Evolutionary conservation across 140 eudicot species (phyloP).

Genomic region (Ambrosia hybrid): DNA sequence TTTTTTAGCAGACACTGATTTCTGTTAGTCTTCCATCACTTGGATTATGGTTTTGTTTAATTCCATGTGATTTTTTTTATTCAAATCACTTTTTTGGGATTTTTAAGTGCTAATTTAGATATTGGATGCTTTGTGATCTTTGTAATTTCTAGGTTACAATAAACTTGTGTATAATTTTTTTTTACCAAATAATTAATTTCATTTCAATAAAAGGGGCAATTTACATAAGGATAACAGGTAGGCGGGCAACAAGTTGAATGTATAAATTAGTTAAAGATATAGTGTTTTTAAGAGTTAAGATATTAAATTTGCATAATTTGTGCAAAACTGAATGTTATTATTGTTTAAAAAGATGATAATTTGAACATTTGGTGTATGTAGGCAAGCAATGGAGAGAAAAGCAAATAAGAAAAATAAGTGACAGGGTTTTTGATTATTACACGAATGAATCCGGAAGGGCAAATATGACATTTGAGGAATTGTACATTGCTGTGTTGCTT

Average conservation of each 20-base stretch:
- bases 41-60: constrained; percentile 7
- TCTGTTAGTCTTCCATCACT: background rate
- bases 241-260: no score
- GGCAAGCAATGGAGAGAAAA: constrained; percentile 89
- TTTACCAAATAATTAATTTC: no score
- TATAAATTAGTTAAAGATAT: background rate
- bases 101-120: background rate
- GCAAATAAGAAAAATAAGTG: constrained; percentile 60
- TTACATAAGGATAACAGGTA: no score
- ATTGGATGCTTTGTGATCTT: background rate
- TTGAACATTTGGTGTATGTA: constrained; percentile 38
- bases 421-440: constrained; percentile 66
- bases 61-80: constrained; percentile 3
- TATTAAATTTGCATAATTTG: background rate
- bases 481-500: constrained; percentile 85
- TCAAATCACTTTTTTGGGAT: background rate
- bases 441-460: constrained; percentile 52
- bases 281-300: background rate
- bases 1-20: background rate
- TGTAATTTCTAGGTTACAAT: constrained; percentile 14
- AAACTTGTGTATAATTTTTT: background rate
- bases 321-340: background rate
- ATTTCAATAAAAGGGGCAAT: no score
- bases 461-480: constrained; percentile 68
- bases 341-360: background rate